Base-by-base conservation (phyloP, 2,329 filamentous ascomycete species). In the Aspergillus sp. region DNA sequence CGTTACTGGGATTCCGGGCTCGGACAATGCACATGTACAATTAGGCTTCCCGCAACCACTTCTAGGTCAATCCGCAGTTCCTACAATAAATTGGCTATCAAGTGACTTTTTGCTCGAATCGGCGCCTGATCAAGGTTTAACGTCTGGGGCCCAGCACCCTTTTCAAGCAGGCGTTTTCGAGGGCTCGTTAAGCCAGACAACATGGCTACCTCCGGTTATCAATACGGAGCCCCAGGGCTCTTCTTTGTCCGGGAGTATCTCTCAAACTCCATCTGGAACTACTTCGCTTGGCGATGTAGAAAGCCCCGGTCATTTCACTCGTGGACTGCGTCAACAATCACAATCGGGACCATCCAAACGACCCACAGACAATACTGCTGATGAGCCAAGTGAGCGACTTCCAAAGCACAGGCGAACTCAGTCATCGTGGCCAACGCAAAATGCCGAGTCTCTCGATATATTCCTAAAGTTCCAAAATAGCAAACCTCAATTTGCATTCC, bases 71-170 rank as follows among this genome's bases (percentile, higher is more conserved):
- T 65, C 68, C 6, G 62, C 67, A 31, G 51, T 66, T 41, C 70
- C 72, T 8, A 67, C 69, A 1, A 69, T 75, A 19, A 75, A 77
- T 47, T 77, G 74, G 74, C 64, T 76, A 5, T 70, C 73, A 7
- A 66, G 69, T 6, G 68, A 73, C 43, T 55, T 71, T 17, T 65
- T 69, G 9, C 57, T 65, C n/a, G 61, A 62, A 35, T 39, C 63
- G 17, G 19, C 61, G 3, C 56, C 52, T 50, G 56, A 64, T 23
- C 57, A 62, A 6, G 31, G 59, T 14, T 60, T 63, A 27, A 46
- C 55, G 5, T 31, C 62, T 12, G 50, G 54, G 27, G 21, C 57
- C 9, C 61, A 65, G 6, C 64, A 66, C 19, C 59, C 62, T 27
- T 55, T 59, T 19, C 66, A 68, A 45, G 40, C 63, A 45, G 49